These are phyloP conservation scores for Plantago lanceolata DNA, from an alignment of 305 asterid genomes.

Conservation along the genomic window DNA sequence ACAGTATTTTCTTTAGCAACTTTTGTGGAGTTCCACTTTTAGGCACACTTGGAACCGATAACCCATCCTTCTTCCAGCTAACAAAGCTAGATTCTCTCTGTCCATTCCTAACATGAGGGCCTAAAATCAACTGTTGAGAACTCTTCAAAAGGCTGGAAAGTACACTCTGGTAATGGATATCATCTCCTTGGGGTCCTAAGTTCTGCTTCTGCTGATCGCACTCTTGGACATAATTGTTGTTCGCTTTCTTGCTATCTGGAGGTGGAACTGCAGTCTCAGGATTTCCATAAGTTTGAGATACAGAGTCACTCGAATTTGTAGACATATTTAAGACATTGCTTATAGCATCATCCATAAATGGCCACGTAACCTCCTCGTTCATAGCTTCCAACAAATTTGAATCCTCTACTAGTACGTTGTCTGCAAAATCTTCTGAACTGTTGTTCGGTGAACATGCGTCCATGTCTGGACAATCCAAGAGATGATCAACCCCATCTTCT, in stretches of 20 bases:
- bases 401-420: constrained; percentile 46
- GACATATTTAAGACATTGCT: constrained; percentile 59
- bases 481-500: constrained; percentile 37
- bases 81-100: constrained; percentile 58
- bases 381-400: constrained; percentile 43
- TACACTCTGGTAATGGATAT: constrained; percentile 62
- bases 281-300: constrained; percentile 52
- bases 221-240: constrained; percentile 25
- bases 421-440: constrained; percentile 48
- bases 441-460: constrained; percentile 44
- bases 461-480: constrained; percentile 38
- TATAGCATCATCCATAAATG: constrained; percentile 59
- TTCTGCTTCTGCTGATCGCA: constrained; percentile 33
- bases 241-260: constrained; percentile 29
- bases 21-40: constrained; percentile 41
- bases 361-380: constrained; percentile 33
- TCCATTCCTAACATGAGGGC: constrained; percentile 51
- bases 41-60: constrained; percentile 15
- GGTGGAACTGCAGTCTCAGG: constrained; percentile 32
- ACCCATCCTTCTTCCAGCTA: constrained; percentile 52
- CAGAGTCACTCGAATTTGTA: constrained; percentile 58
- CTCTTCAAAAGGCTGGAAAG: constrained; percentile 70
- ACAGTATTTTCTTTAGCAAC: constrained; percentile 63
- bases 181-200: constrained; percentile 37
- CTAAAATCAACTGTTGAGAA: constrained; percentile 71